Evolutionary conservation across 176 grass and related monocot genomes (phyloP), one percentile per base, ranked within the genome.

Genomic region (Cenchrus purpureus): DNA sequence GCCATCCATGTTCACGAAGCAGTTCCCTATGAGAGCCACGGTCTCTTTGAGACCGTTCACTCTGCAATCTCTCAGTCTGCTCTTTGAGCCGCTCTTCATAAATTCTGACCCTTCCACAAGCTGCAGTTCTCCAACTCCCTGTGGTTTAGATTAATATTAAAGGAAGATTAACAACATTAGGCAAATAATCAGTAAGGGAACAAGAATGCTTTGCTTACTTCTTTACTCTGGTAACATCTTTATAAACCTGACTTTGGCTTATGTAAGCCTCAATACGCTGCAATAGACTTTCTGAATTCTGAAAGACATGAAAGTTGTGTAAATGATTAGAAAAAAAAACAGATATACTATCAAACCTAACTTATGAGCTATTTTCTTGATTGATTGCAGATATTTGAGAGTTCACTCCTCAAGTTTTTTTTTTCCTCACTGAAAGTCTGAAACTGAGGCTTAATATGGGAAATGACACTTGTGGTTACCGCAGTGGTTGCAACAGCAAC

Each of bases 101-200:
- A 77, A 77, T 12, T 28, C 12, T 77, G 17, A 12, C 12, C 2
- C 56, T 77, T 19, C 12, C 75, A 61, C 44, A 60, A 61, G 75
- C 37, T 61, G 17, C 55, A 77, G 3, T 74, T 74, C 53, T 54
- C 49, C 12, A 74, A 32, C 71, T 74, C 71, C 16, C 71, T 74
- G 29, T 8, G 8, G 7, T 31, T 54, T 53, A 75, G 14, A 56
- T 74, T 34, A 34, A 34, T 32, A 74, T 55, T 10, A 37, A 7
- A 34, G 52, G 15, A 75, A 56, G 7, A 55, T 56, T 75, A 5
- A 37, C 16, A 55, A 11, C 17, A 5, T 55, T 32, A 32, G 32
- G 6, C 3, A 54, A 74, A 74, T 31, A 52, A 15, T 60, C 57
- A 10, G 19, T 6, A 53, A 74, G 3, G 42, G 9, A 9, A n/a